Evolutionary conservation across 73 alveolate species (phyloP).

Genomic region (Symbiodinium natans): DNA sequence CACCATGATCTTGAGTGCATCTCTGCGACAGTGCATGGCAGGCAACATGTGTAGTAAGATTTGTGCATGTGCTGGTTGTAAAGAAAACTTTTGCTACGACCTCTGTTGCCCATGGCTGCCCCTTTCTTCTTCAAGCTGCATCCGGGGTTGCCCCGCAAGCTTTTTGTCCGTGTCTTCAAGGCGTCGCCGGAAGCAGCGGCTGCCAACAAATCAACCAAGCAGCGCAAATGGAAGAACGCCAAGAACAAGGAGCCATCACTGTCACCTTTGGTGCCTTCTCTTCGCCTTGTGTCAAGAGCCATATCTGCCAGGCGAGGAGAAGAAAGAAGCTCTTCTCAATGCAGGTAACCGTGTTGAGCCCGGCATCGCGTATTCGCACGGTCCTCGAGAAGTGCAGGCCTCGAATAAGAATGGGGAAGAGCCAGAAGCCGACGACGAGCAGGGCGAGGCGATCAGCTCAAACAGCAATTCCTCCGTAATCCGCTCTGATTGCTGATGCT

Average conservation of each 20-base stretch:
- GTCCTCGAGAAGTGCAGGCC: neutral
- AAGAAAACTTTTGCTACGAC: no score
- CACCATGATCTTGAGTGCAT: neutral
- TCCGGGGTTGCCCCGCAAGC: no score
- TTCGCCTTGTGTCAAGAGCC: neutral
- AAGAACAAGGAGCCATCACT: neutral
- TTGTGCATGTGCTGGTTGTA: no score
- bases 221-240: constrained; percentile 57
- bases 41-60: no score
- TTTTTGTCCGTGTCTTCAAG: neutral
- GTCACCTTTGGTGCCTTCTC: neutral
- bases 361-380: neutral
- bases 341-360: constrained; percentile 14
- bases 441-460: constrained; percentile 8
- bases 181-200: constrained; percentile 43
- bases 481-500: neutral
- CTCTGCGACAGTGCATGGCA: neutral
- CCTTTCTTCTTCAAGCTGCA: no score
- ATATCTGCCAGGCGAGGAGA: constrained; percentile 33
- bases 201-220: neutral
- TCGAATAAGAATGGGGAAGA: constrained; percentile 68
- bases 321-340: constrained; percentile 87
- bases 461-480: neutral
- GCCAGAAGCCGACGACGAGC: constrained; percentile 91
- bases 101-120: no score